Evolutionary conservation across 169 alveolate species (phyloP).

Genomic region (Perkinsus olseni): DNA sequence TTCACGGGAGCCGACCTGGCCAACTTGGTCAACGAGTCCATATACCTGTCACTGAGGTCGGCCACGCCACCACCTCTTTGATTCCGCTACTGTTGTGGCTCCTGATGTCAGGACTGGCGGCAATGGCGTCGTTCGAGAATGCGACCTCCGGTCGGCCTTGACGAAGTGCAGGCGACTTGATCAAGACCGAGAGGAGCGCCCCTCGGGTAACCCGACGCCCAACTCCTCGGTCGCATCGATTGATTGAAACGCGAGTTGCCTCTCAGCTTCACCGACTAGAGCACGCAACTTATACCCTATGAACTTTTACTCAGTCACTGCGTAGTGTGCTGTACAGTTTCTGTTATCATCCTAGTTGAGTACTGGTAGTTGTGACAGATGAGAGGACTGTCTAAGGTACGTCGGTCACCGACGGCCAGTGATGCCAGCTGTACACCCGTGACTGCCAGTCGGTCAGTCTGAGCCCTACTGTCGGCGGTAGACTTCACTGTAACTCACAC

Average conservation of each 20-base stretch:
- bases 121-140: background rate
- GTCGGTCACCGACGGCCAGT: no score
- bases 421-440: no score
- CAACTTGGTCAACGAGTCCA: constrained; percentile 65
- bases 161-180: background rate
- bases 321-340: background rate
- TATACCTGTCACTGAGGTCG: background rate
- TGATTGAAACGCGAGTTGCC: background rate
- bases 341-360: background rate
- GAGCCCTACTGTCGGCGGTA: no score
- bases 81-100: no score
- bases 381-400: no score
- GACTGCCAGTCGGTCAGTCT: no score
- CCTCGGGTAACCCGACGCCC: background rate
- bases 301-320: background rate
- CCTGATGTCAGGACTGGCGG: background rate
- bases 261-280: background rate
- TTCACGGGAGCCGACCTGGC: constrained; percentile 79
- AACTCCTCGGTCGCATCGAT: background rate
- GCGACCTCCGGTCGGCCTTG: background rate
- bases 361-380: no score
- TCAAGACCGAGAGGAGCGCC: background rate
- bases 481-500: no score
- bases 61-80: no score
- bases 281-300: background rate